Evolutionary conservation across 768 basidiomycete genomes (phyloP).

Genomic region (Calocybe cyanea): DNA sequence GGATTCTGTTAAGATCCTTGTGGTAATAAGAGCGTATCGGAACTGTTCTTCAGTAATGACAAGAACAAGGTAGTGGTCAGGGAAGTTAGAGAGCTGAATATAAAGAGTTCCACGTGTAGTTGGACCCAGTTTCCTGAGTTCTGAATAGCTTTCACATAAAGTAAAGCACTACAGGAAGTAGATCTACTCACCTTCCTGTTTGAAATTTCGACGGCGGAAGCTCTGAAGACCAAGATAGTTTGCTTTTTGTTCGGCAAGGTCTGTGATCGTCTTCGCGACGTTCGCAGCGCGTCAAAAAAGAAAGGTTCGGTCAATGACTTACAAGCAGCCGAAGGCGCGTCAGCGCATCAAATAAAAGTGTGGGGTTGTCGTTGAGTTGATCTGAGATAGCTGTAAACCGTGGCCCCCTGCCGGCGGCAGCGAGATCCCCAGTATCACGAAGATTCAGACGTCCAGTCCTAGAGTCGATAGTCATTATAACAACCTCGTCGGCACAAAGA

Average conservation of each 20-base stretch:
- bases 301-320: slow-evolving; percentile 20
- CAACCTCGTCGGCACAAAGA: slow-evolving; percentile 72
- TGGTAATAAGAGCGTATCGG: slow-evolving; percentile 78
- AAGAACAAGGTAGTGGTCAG: slow-evolving; percentile 79
- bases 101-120: slow-evolving; percentile 61
- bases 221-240: slow-evolving; percentile 78
- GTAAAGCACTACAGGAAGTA: not conserved
- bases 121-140: slow-evolving; percentile 67
- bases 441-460: slow-evolving; percentile 77
- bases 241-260: slow-evolving; percentile 83
- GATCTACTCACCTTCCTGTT: slow-evolving; percentile 48
- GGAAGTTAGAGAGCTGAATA: slow-evolving; percentile 75
- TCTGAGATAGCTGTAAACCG: slow-evolving; percentile 57
- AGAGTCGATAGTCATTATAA: slow-evolving; percentile 73
- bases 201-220: slow-evolving; percentile 66
- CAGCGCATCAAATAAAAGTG: slow-evolving; percentile 52
- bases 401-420: slow-evolving; percentile 68
- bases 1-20: slow-evolving; percentile 48
- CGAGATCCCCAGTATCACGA: slow-evolving; percentile 77
- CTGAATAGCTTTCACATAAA: slow-evolving; percentile 31
- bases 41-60: slow-evolving; percentile 77
- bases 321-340: slow-evolving; percentile 62
- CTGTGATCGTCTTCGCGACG: slow-evolving; percentile 68
- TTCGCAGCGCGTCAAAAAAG: slow-evolving; percentile 2
- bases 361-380: slow-evolving; percentile 68